Evolutionary conservation across 495 filamentous ascomycete genomes (phyloP).

Genomic region (Jackrogersella multiformis): DNA sequence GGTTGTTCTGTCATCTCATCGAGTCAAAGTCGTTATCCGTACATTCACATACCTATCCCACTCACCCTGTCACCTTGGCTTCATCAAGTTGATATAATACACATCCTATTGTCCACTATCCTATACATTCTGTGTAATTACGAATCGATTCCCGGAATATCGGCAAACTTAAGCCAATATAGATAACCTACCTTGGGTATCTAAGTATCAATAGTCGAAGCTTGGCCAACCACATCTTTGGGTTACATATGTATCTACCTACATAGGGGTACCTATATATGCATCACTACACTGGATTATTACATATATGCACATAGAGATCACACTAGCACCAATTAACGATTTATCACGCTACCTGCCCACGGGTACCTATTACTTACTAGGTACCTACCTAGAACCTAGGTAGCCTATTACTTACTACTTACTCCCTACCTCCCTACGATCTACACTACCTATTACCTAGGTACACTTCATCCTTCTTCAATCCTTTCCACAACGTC

Average conservation of each 20-base stretch:
- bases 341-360: background rate
- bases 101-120: too few species aligned
- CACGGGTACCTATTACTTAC: too few species aligned
- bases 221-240: background rate
- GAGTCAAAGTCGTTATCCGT: background rate
- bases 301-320: background rate
- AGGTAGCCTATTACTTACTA: too few species aligned
- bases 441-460: background rate
- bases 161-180: background rate
- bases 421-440: too few species aligned
- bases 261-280: too few species aligned
- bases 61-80: background rate
- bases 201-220: background rate
- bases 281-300: too few species aligned
- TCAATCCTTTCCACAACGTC: constrained; percentile 38
- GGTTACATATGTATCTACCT: background rate
- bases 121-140: too few species aligned
- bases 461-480: constrained; percentile 12
- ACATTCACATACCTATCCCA: background rate
- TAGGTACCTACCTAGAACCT: too few species aligned
- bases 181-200: background rate
- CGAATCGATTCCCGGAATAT: background rate
- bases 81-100: background rate
- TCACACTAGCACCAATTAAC: background rate
- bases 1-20: background rate